Evolutionary conservation across 306 rosid species (phyloP).

Genomic region (Fragaria vesca): DNA sequence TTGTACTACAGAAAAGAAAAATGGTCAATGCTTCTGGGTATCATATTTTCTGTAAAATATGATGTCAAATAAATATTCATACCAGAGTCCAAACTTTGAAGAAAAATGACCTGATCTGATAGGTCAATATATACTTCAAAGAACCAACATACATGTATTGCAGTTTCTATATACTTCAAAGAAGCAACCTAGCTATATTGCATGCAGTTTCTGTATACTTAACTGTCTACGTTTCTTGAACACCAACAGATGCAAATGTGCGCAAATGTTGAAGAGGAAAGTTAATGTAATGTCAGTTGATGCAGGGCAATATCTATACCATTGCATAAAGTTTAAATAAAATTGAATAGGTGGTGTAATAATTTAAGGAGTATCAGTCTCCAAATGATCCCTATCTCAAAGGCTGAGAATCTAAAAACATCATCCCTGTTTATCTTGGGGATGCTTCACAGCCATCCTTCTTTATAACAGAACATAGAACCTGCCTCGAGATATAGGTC

Average conservation of each 20-base stretch:
- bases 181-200: not conserved
- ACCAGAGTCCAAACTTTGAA: not conserved
- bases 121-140: not conserved
- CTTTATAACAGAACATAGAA: conserved; percentile 72
- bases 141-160: not conserved
- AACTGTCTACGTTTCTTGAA: not conserved
- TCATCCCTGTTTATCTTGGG: conserved; percentile 41
- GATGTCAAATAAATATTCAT: not conserved
- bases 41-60: not conserved
- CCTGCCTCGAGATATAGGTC: conserved; percentile 92
- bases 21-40: conserved; percentile 2
- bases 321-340: not conserved
- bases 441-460: conserved; percentile 68
- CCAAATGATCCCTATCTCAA: conserved; percentile 44
- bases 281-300: not conserved
- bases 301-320: not conserved
- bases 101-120: not conserved
- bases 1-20: not conserved
- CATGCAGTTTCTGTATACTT: not conserved
- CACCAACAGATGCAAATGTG: not conserved
- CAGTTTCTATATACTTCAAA: not conserved
- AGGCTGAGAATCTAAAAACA: conserved; percentile 57
- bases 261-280: not conserved
- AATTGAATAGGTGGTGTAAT: not conserved
- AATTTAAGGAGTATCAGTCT: conserved; percentile 1